A percentile compares a stretch with the other conserved stretches of the same genome.
Evolutionary conservation across 257 asterid genomes (phyloP).

Genomic region (Scutellaria minor): DNA sequence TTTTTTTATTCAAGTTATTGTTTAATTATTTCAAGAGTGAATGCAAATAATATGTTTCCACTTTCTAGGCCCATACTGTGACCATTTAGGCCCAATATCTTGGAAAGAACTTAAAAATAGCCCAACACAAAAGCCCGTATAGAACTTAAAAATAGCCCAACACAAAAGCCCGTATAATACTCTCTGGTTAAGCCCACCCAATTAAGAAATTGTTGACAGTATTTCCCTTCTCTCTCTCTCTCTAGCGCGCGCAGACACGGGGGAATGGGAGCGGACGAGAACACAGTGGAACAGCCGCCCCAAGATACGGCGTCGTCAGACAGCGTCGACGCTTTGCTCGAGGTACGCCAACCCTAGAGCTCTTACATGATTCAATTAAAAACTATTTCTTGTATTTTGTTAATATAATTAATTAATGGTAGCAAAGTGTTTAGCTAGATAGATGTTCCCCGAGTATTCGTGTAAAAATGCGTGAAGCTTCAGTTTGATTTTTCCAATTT

Average conservation of each 20-base stretch:
- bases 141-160: not conserved
- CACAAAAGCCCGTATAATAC: not conserved
- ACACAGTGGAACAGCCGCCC: constrained; percentile 37
- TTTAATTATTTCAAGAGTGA: too few relatives aligned
- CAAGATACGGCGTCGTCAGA: constrained; percentile 43
- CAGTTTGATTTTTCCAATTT: not conserved
- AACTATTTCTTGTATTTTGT: not conserved
- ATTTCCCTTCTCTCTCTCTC: not conserved
- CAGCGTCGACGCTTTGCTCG: constrained; percentile 51
- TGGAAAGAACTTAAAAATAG: not conserved
- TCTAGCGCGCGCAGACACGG: not conserved
- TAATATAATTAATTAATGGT: not conserved
- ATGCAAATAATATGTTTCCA: not conserved
- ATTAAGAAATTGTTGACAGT: not conserved
- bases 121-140: not conserved
- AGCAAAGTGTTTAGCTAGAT: not conserved
- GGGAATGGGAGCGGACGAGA: constrained; percentile 51
- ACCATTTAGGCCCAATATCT: not conserved
- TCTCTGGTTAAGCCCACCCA: constrained; percentile 11
- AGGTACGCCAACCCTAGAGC: constrained; percentile 40
- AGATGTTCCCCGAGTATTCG: not conserved
- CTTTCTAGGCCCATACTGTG: not conserved
- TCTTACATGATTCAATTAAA: not conserved
- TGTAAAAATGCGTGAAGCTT: not conserved
- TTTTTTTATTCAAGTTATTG: too few relatives aligned